These are phyloP conservation scores for Zhuliangozyma blackwelliae DNA, from an alignment of 1,139 yeast species.

Conservation along the genomic window DNA sequence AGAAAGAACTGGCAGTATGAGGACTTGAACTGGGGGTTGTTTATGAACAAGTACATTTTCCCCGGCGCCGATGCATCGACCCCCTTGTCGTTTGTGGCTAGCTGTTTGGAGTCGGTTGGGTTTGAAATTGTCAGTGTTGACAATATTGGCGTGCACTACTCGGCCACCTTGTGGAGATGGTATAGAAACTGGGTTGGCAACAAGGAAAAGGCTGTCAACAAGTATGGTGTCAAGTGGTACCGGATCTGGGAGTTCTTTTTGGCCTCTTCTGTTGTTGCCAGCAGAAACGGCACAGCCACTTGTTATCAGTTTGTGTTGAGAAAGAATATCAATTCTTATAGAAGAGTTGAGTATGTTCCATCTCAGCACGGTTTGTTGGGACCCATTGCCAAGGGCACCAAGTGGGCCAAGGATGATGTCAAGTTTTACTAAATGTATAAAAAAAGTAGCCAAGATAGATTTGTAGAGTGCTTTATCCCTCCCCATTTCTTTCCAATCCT, in stretches of 20 bases:
- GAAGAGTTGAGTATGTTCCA: conserved; percentile 79
- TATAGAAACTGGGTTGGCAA: conserved; percentile 91
- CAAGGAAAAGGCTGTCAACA: conserved; percentile 69
- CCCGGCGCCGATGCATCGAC: conserved; percentile 98
- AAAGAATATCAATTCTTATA: conserved; percentile 82
- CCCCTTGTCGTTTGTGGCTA: conserved; percentile 79
- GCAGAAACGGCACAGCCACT: conserved; percentile 93
- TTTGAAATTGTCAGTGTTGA: conserved; percentile 83
- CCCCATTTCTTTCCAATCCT: neutral
- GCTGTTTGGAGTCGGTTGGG: conserved; percentile 76
- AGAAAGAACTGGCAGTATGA: conserved; percentile 95
- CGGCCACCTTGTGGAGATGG: conserved; percentile 93
- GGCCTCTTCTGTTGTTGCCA: conserved; percentile 73
- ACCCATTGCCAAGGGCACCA: conserved; percentile 50
- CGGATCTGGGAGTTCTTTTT: conserved; percentile 93
- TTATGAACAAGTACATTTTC: conserved; percentile 94
- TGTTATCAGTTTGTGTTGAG: conserved; percentile 89
- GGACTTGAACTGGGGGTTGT: conserved; percentile 90
- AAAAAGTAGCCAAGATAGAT: neutral
- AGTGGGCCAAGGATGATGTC: conserved; percentile 31
- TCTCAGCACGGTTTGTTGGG: conserved; percentile 70
- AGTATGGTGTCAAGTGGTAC: conserved; percentile 87
- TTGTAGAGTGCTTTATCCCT: neutral
- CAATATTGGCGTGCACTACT: conserved; percentile 89
- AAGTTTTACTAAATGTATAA: conserved; percentile 9